These are phyloP conservation scores for Candida odintsovae DNA, from an alignment of 805 yeast genomes.

Conservation along the genomic window DNA sequence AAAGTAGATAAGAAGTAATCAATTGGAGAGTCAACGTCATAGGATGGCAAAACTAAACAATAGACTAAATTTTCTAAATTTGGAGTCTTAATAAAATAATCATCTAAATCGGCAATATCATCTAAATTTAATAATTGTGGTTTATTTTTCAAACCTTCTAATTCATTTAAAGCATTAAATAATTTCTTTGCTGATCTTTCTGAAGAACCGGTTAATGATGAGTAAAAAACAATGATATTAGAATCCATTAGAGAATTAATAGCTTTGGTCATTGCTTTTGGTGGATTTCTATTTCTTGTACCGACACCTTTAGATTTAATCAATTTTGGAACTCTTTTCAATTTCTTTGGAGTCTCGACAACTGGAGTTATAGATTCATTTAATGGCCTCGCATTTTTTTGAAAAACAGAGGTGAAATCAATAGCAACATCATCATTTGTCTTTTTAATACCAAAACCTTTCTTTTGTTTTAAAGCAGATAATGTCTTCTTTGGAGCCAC, in stretches of 20 bases:
- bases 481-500: conserved; percentile 21
- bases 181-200: conserved; percentile 60
- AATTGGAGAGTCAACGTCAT: conserved; percentile 88
- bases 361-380: not conserved
- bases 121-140: conserved; percentile 67
- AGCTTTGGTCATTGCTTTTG: conserved; percentile 34
- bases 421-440: conserved; percentile 24
- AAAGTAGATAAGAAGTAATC: conserved; percentile 81
- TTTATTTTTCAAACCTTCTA: conserved; percentile 26
- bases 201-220: conserved; percentile 82
- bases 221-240: conserved; percentile 65
- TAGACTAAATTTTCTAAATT: conserved; percentile 45
- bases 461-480: conserved; percentile 17
- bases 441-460: conserved; percentile 13
- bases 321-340: conserved; percentile 35
- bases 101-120: conserved; percentile 79
- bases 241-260: conserved; percentile 41
- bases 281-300: conserved; percentile 16
- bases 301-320: conserved; percentile 33
- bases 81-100: conserved; percentile 69
- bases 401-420: conserved; percentile 35
- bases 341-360: conserved; percentile 11
- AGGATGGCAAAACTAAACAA: conserved; percentile 77
- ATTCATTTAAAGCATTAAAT: conserved; percentile 28
- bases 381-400: conserved; percentile 2